These are phyloP conservation scores for Calendula officinalis DNA, from an alignment of 129 eudicot genomes.

Conservation along the genomic window DNA sequence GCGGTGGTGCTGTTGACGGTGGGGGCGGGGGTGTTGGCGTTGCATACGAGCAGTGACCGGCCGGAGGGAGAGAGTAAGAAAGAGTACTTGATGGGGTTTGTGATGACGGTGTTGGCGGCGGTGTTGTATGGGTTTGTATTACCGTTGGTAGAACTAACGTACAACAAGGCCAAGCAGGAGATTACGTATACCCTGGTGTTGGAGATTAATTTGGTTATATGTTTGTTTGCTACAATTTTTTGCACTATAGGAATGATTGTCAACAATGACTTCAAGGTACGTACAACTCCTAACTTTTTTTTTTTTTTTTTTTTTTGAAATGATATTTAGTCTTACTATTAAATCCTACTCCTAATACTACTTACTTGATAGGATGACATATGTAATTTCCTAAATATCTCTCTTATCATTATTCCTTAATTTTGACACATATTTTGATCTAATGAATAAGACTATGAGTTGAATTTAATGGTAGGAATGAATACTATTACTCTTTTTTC, in stretches of 20 bases:
- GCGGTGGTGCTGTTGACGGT: conserved; percentile 50
- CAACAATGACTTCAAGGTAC: conserved; percentile 56
- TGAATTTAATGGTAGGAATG: no score
- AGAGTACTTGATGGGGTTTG: conserved; percentile 46
- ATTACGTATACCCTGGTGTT: conserved; percentile 49
- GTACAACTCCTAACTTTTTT: conserved; percentile 25
- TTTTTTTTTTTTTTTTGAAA: no score
- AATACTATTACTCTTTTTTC: no score
- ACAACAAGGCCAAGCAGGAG: conserved; percentile 38
- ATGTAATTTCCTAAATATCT: no score
- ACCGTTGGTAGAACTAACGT: conserved; percentile 46
- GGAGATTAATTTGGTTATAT: conserved; percentile 58
- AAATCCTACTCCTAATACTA: no score
- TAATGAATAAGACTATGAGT: no score
- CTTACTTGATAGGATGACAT: no score
- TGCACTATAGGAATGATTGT: conserved; percentile 50
- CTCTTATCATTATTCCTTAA: no score
- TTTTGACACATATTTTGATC: no score
- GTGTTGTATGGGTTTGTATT: conserved; percentile 40
- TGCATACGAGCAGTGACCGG: conserved; percentile 46
- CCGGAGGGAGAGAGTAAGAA: conserved; percentile 48
- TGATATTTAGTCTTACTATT: no score
- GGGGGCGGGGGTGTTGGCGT: conserved; percentile 52
- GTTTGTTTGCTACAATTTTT: conserved; percentile 45
- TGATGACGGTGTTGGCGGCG: conserved; percentile 45